Conservation (phyloP, 2,329 filamentous ascomycete species). For the Myriosclerotinia duriaeana region DNA sequence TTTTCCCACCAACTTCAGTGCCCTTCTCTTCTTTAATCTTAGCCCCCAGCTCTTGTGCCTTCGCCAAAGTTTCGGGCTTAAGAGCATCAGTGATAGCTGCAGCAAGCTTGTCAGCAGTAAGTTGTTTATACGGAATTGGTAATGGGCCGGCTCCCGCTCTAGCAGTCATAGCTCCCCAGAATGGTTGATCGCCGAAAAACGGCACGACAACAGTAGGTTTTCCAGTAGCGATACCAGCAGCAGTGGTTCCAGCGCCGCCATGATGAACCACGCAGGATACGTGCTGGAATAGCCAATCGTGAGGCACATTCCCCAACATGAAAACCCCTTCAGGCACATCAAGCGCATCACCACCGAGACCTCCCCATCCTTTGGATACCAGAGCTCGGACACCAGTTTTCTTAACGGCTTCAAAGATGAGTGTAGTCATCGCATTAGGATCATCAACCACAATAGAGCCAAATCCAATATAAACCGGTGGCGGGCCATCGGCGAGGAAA, state of each 20-base stretch:
- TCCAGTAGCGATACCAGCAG: slow-evolving; percentile 78
- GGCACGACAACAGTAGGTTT: slow-evolving; percentile 80
- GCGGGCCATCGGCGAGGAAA: slow-evolving; percentile 67
- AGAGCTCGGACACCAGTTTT: slow-evolving; percentile 71
- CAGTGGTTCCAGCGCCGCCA: slow-evolving; percentile 83
- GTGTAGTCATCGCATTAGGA: slow-evolving; percentile 65
- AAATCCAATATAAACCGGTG: slow-evolving; percentile 80
- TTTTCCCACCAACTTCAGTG: slow-evolving; percentile 60
- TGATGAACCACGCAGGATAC: slow-evolving; percentile 85
- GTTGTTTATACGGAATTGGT: slow-evolving; percentile 66
- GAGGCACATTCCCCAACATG: slow-evolving; percentile 81
- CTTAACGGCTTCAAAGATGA: slow-evolving; percentile 70
- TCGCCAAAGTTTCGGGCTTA: slow-evolving; percentile 57
- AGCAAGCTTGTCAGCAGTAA: slow-evolving; percentile 66
- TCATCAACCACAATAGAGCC: slow-evolving; percentile 81
- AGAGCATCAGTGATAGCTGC: slow-evolving; percentile 62
- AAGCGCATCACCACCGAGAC: slow-evolving; percentile 69
- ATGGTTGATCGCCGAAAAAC: slow-evolving; percentile 84
- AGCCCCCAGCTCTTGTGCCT: slow-evolving; percentile 51
- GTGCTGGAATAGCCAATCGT: slow-evolving; percentile 84
- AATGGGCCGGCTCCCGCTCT: slow-evolving; percentile 69
- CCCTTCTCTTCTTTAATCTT: slow-evolving; percentile 67
- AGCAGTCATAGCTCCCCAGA: slow-evolving; percentile 77
- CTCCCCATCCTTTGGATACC: slow-evolving; percentile 87
- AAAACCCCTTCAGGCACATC: slow-evolving; percentile 73